Conservation (phyloP, 345 rosid genomes). For the Acer negundo region DNA sequence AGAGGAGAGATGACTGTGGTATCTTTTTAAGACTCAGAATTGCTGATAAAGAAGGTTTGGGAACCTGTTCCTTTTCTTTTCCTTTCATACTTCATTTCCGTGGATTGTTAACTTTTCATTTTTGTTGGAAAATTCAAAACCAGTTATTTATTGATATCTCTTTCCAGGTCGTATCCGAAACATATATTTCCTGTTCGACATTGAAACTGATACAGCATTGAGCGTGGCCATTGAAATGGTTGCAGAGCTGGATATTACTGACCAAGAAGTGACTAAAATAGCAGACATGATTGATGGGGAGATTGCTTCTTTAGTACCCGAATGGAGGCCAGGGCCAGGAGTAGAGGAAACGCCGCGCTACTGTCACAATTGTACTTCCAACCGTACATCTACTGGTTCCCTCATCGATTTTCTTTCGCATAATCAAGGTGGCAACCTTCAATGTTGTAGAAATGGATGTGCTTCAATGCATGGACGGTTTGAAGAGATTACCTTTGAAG, state of each 20-base stretch:
- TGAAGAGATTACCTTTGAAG: constrained; percentile 70
- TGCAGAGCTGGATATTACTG: constrained; percentile 82
- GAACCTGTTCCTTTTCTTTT: constrained; percentile 2
- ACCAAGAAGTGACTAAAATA: constrained; percentile 75
- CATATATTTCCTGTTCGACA: constrained; percentile 84
- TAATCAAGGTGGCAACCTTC: constrained; percentile 38
- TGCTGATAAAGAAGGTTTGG: constrained; percentile 81
- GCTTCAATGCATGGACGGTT: constrained; percentile 84
- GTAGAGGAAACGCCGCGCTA: constrained; percentile 62
- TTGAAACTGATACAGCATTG: constrained; percentile 73
- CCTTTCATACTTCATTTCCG: not conserved
- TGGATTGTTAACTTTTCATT: constrained; percentile 9
- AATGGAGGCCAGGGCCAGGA: constrained; percentile 75
- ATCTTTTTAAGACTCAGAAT: constrained; percentile 74
- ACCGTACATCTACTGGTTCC: constrained; percentile 71
- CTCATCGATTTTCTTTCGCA: constrained; percentile 49
- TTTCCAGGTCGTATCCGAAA: constrained; percentile 72
- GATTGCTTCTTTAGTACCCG: constrained; percentile 76
- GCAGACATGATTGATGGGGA: constrained; percentile 91
- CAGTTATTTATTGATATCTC: not conserved
- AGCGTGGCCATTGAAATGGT: constrained; percentile 98
- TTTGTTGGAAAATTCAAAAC: not conserved
- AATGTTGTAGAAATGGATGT: constrained; percentile 60
- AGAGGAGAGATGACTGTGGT: constrained; percentile 59
- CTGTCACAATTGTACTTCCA: constrained; percentile 68